A percentile compares a stretch with the other conserved stretches of the same genome.
Evolutionary conservation across 148 eudicot genomes (phyloP).

Genomic region (Chenopodium suecicum): DNA sequence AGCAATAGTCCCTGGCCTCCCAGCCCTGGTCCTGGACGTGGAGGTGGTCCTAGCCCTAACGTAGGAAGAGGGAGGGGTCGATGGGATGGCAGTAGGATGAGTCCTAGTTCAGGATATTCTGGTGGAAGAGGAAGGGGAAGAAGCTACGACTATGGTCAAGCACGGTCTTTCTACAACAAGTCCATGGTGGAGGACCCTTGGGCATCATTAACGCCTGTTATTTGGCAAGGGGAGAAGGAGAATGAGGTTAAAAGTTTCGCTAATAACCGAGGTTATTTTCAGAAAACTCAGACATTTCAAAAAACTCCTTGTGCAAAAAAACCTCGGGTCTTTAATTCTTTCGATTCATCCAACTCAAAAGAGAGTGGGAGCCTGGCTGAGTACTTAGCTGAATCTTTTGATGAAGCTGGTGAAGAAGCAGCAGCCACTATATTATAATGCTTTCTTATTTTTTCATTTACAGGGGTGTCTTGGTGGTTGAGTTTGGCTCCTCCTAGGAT

Average conservation of each 20-base stretch:
- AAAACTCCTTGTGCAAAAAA: constrained; percentile 34
- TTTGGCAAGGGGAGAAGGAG: constrained; percentile 47
- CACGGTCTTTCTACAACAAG: constrained; percentile 39
- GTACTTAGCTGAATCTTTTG: constrained; percentile 52
- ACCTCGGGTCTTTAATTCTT: constrained; percentile 34
- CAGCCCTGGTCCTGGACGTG: constrained; percentile 29
- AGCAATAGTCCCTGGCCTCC: constrained; percentile 34
- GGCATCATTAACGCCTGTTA: constrained; percentile 49
- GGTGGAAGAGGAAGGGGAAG: constrained; percentile 44
- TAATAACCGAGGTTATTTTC: constrained; percentile 17
- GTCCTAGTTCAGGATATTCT: constrained; percentile 31
- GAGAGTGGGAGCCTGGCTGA: constrained; percentile 58
- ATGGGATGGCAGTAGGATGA: constrained; percentile 27
- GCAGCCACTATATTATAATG: constrained; percentile 21
- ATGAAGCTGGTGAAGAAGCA: constrained; percentile 39
- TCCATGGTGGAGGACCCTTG: constrained; percentile 78
- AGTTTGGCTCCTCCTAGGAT: background rate
- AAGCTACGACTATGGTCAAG: constrained; percentile 30
- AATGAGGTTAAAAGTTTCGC: constrained; percentile 3
- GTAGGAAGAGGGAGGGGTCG: constrained; percentile 39
- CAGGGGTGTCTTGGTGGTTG: no score
- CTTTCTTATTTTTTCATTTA: no score
- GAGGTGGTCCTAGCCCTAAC: constrained; percentile 27
- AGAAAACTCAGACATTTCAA: constrained; percentile 25
- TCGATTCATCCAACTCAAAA: constrained; percentile 28